Base-by-base conservation (phyloP, 805 yeast species). In the Yarrowia phangngaensis region DNA sequence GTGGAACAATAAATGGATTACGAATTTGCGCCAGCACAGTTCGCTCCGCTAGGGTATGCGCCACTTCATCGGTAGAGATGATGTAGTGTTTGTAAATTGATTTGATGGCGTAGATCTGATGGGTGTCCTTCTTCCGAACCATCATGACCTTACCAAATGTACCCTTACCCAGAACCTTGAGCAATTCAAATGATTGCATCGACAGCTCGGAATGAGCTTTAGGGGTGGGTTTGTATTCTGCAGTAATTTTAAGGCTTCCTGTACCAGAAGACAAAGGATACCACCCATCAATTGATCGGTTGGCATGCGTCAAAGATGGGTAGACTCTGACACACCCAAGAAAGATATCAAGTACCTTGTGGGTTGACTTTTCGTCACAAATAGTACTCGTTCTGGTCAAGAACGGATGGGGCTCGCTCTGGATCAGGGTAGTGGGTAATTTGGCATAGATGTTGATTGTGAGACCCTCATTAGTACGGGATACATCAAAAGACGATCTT, bases 121-220 rank as follows among this genome's bases (percentile, higher is more conserved):
- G 83, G 2, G 98, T 92, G 65, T 92, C 98, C 58, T 85, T 86
- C 67, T 92, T 92, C 55, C 87, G 80, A 28, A 92, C 98, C 67
- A 92, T 98, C 97, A 92, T 92, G 47, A 92, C 98, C 67, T 92
- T 92, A 43, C 98, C 98, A 64, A 92, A 92, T 6, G 97, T 88
- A 4, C 98, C 98, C 64, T 92, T 92, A 26, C 98, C 98, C 50
- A 92, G 86, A 16, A 92, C 98, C 66, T 92, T 92, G 56, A 92
- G 73, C 41, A 92, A 69, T 59, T 88, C 95, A 67, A 92, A 90
- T 60, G 90, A 95, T 51, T 88, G 95, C 56, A 92, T 87, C 1
- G 87, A 73, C 40, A 92, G 70, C 45, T 82, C 82, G 28, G 43
- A 52, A 61, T 76, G 77, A 54, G 67, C 75, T 16, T 38, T 38